phyloP scores from a whole-genome alignment of 805 yeast genomes.

The Lachancea sp. region DNA sequence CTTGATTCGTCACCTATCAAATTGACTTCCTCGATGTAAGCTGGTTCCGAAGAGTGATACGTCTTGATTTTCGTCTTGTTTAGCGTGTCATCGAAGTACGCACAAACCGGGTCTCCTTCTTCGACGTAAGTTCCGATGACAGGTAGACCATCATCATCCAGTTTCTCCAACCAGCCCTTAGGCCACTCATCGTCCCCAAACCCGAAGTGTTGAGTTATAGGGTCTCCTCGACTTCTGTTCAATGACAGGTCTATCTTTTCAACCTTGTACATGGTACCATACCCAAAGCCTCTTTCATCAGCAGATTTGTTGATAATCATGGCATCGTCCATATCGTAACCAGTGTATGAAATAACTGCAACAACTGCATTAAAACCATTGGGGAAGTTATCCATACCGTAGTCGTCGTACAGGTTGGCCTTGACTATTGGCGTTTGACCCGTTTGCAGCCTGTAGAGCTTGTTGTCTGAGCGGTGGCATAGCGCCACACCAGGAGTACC shows the following conservation, averaged over 20 bases:
- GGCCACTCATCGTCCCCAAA: constrained; percentile 94
- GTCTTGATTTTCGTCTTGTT: constrained; percentile 90
- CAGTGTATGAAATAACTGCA: constrained; percentile 97
- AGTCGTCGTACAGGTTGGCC: constrained; percentile 87
- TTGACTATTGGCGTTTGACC: constrained; percentile 98
- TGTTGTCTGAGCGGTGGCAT: constrained; percentile 88
- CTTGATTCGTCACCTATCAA: constrained; percentile 72
- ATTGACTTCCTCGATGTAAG: constrained; percentile 91
- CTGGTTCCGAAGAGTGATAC: constrained; percentile 92
- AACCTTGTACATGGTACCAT: constrained; percentile 92
- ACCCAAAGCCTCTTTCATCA: constrained; percentile 95
- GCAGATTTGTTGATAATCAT: constrained; percentile 97
- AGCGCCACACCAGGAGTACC: constrained; percentile 99
- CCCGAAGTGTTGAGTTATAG: constrained; percentile 89
- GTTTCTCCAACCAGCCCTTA: constrained; percentile 75
- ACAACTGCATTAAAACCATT: constrained; percentile 98
- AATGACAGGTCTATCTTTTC: constrained; percentile 80
- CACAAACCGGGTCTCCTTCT: constrained; percentile 94
- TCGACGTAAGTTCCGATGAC: constrained; percentile 78
- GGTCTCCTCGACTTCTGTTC: constrained; percentile 85
- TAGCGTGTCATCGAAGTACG: constrained; percentile 82
- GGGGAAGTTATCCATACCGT: constrained; percentile 97
- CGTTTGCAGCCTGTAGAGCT: constrained; percentile 82
- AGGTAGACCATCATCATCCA: constrained; percentile 92
- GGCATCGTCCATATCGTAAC: constrained; percentile 99